Base-by-base conservation (phyloP, 306 rosid genomes). In the Fragaria iinumae region DNA sequence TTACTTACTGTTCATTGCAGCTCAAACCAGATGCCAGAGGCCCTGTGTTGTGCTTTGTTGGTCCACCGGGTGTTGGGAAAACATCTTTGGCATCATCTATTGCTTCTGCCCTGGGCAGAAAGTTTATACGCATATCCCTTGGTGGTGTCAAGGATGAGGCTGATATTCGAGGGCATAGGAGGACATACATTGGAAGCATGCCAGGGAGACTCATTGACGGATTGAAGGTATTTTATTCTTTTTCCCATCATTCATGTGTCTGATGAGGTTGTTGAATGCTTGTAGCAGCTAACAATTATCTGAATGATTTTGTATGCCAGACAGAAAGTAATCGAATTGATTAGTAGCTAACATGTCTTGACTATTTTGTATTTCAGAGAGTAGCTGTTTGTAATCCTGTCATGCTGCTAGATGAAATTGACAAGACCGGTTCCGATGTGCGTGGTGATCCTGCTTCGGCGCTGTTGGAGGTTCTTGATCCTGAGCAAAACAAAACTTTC, bases 361-460 rank as follows among this genome's bases (percentile, higher is more conserved):
- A 79, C 72, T 63, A 73, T 50, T 75, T 74, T 76, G 74, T 80
- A 67, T 78, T 67, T 32, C 74, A 93, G 98, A 88, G 80, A 86
- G 93, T 90, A 72, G 86, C 86, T 76, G 98, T 93, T 69, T 87
- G 90, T 87, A 91, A 93, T 81, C 98, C 98, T 27, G 97, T 93
- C 80, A 93, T 93, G 96, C 89, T 93, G 81, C 89, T 93, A 21
- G 97, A 93, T 79, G 98, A 93, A 85, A 91, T 93, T 74, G 98
- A 93, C 89, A 93, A 93, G 91, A 90, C 98, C 39, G 97, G 98
- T 63, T 87, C 96, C 62, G 97, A 91, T 86, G 92, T 91, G 75
- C 98, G 97, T 45, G 98, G 98, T 29, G 98, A 93, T 91, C 98
- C 98, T 63, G 97, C 98, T 80, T 93, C 98, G 36, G 98, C 98